These are phyloP conservation scores for Fusarium subtropicale DNA, from an alignment of 2,329 filamentous ascomycete genomes.

Conservation along the genomic window DNA sequence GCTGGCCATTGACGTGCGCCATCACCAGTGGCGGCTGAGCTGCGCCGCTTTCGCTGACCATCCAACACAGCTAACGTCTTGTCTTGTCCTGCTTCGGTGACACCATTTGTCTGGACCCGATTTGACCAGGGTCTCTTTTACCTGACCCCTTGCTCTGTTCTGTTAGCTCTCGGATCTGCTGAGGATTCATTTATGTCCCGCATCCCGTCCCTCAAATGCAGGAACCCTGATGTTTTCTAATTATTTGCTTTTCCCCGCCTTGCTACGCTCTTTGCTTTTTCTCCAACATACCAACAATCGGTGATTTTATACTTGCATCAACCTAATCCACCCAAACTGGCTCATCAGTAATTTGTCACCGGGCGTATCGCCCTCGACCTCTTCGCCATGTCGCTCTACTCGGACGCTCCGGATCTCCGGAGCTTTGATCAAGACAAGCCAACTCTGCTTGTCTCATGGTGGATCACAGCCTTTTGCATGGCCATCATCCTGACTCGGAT, in stretches of 20 bases:
- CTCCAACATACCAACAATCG: neutral
- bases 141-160: constrained; percentile 6
- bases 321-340: neutral
- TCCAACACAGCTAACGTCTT: neutral
- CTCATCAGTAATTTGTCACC: constrained; percentile 6
- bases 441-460: constrained; percentile 91
- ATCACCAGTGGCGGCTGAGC: constrained; percentile 7
- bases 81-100: constrained; percentile 2
- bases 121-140: constrained; percentile 11
- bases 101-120: constrained; percentile 23
- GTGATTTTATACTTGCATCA: neutral
- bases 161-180: neutral
- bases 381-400: constrained; percentile 65
- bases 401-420: constrained; percentile 59
- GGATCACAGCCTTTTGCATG: constrained; percentile 84
- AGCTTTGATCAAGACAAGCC: constrained; percentile 73
- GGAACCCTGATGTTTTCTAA: neutral
- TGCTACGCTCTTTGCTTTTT: neutral
- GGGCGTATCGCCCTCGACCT: constrained; percentile 31
- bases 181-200: constrained; percentile 27
- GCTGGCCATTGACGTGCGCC: constrained; percentile 25
- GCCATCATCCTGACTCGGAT: constrained; percentile 83
- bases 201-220: constrained; percentile 15
- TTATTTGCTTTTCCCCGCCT: constrained; percentile 16
- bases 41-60: constrained; percentile 32